These are phyloP conservation scores for Candida suzukii DNA, from an alignment of 805 yeast genomes.

Conservation along the genomic window DNA sequence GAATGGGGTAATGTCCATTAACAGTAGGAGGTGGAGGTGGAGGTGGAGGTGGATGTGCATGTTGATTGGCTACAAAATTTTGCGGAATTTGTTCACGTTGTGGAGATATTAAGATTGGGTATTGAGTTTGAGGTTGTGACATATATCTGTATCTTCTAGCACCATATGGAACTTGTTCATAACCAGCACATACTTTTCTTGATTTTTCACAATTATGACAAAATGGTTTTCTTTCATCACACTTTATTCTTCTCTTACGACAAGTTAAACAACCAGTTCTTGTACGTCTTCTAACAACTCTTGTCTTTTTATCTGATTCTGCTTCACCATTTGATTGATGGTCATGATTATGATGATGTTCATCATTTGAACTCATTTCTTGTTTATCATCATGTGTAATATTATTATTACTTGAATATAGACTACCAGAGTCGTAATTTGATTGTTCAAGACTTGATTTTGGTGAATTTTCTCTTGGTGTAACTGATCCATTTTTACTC, in stretches of 20 bases:
- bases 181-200: conserved; percentile 62
- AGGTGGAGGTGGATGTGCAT: not conserved
- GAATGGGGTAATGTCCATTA: not conserved
- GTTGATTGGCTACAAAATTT: not conserved
- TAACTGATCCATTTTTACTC: not conserved
- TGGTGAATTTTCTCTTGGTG: not conserved
- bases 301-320: conserved; percentile 1
- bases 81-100: not conserved
- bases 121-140: conserved; percentile 10
- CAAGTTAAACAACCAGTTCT: conserved; percentile 75
- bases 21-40: conserved; percentile 1
- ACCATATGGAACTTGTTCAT: conserved; percentile 35
- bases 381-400: no score
- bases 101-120: not conserved
- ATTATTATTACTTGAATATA: not conserved
- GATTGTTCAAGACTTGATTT: not conserved
- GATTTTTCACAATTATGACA: conserved; percentile 64
- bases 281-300: conserved; percentile 53
- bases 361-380: no score
- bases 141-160: conserved; percentile 20
- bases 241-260: conserved; percentile 62
- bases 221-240: conserved; percentile 67
- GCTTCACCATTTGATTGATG: not conserved
- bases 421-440: not conserved
- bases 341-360: not conserved